phyloP scores from a whole-genome alignment of 495 filamentous ascomycete species.

The Xylaria sp. region DNA sequence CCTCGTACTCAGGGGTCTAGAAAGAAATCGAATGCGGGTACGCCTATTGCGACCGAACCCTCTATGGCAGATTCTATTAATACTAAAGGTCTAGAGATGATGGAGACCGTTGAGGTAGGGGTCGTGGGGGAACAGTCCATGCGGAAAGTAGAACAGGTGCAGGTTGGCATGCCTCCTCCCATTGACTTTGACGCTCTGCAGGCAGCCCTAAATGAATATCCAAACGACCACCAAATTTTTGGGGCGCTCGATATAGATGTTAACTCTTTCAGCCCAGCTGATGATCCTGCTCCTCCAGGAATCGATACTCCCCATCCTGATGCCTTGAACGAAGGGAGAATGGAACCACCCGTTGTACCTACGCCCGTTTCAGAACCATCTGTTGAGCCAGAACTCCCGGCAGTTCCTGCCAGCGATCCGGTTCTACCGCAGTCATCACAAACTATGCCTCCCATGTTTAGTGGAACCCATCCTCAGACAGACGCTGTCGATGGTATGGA shows the following conservation, averaged over 20 bases:
- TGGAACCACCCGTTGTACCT: slow-evolving; percentile 29
- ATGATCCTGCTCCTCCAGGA: slow-evolving; percentile 16
- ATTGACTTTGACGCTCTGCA: slow-evolving; percentile 47
- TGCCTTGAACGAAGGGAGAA: slow-evolving; percentile 18
- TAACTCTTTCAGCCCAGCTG: slow-evolving; percentile 23
- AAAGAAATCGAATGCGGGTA: slow-evolving; percentile 29
- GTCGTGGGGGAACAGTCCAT: slow-evolving; percentile 6
- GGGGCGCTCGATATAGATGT: slow-evolving; percentile 14
- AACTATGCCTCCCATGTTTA: slow-evolving; percentile 58
- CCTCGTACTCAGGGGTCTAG: slow-evolving; percentile 34
- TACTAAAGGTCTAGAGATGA: slow-evolving; percentile 19
- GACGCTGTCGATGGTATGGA: slow-evolving; percentile 41
- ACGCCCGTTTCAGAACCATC: slow-evolving; percentile 24
- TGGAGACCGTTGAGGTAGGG: background rate
- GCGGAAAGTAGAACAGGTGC: slow-evolving; percentile 6
- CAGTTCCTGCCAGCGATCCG: slow-evolving; percentile 66
- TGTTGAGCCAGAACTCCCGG: slow-evolving; percentile 43
- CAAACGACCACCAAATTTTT: slow-evolving; percentile 28
- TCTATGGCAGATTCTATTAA: slow-evolving; percentile 24
- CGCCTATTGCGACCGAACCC: slow-evolving; percentile 47
- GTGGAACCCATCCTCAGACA: slow-evolving; percentile 40
- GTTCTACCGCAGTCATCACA: slow-evolving; percentile 52
- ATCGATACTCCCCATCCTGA: slow-evolving; percentile 10
- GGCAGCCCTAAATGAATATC: slow-evolving; percentile 42
- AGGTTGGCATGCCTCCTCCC: slow-evolving; percentile 36